Evolutionary conservation across 2,329 filamentous ascomycete genomes (phyloP).

Genomic region (Fusarium humuli): DNA sequence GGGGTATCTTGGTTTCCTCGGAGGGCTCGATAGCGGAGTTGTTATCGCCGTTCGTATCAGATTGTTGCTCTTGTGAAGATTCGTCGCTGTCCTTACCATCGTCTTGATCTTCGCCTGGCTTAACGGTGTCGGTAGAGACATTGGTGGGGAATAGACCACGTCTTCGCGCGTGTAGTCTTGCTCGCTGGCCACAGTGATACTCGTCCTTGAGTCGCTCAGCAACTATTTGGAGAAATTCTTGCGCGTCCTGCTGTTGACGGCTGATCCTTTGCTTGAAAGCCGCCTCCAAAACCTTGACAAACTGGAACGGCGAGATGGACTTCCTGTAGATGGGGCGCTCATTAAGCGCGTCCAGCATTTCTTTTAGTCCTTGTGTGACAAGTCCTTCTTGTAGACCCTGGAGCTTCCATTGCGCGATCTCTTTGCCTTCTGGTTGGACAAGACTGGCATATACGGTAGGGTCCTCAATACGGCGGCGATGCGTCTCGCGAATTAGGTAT

Average conservation of each 20-base stretch:
- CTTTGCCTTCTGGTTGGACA: slow-evolving; percentile 60
- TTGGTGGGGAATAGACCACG: slow-evolving; percentile 38
- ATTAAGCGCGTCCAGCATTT: slow-evolving; percentile 91
- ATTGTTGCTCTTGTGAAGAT: slow-evolving; percentile 23
- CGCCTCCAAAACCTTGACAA: slow-evolving; percentile 83
- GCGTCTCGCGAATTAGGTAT: slow-evolving; percentile 92
- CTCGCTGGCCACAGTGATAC: slow-evolving; percentile 85
- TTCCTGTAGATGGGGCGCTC: slow-evolving; percentile 94
- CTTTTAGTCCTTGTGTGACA: slow-evolving; percentile 89
- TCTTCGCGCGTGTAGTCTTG: slow-evolving; percentile 68
- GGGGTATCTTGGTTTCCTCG: slow-evolving; percentile 37
- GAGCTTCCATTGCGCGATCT: slow-evolving; percentile 69
- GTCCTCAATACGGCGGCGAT: slow-evolving; percentile 84
- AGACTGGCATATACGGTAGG: slow-evolving; percentile 77
- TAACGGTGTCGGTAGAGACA: slow-evolving; percentile 22
- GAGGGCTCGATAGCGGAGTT: slow-evolving; percentile 43
- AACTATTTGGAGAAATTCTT: slow-evolving; percentile 95
- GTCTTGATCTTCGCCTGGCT: slow-evolving; percentile 38
- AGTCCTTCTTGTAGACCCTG: slow-evolving; percentile 80
- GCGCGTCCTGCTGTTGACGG: slow-evolving; percentile 94
- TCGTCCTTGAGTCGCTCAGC: slow-evolving; percentile 93
- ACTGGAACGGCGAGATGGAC: slow-evolving; percentile 87
- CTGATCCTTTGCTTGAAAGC: slow-evolving; percentile 93
- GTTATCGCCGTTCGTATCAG: slow-evolving; percentile 18
- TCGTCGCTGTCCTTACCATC: slow-evolving; percentile 29